Conservation (phyloP, 257 asterid genomes). For the Nicotiana otophora region DNA sequence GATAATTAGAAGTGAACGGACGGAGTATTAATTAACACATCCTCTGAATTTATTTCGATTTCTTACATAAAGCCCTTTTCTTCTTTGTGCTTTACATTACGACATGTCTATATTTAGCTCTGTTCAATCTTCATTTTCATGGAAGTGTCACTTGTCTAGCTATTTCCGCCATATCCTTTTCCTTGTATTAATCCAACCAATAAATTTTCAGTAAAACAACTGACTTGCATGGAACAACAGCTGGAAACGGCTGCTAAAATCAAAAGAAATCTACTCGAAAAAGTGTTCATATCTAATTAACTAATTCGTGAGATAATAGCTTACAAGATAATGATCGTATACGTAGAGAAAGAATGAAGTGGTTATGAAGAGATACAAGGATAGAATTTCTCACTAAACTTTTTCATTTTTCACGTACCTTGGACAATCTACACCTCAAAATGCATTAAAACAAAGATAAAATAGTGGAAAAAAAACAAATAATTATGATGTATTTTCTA, state of each 20-base stretch:
- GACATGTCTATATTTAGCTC: neutral
- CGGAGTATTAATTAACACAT: neutral
- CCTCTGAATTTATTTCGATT: neutral
- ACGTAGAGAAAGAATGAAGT: neutral
- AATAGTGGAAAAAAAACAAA: no score
- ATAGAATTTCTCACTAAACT: neutral
- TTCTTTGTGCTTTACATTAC: neutral
- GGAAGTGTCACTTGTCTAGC: neutral
- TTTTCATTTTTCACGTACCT: no score
- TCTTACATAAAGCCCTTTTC: neutral
- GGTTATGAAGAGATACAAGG: neutral
- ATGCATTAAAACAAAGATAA: no score
- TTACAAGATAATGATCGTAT: neutral
- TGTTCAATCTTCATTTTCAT: neutral
- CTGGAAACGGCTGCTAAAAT: neutral
- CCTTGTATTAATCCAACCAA: neutral
- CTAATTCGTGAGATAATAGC: neutral
- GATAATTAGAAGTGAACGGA: no score
- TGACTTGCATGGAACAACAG: neutral
- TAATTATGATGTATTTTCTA: neutral
- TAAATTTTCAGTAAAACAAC: neutral
- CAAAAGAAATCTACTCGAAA: neutral
- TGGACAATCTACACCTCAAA: no score
- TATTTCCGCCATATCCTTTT: neutral
- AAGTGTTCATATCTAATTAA: neutral